Base-by-base conservation (phyloP, 2,329 filamentous ascomycete genomes). In the Scedosporium apiospermum region DNA sequence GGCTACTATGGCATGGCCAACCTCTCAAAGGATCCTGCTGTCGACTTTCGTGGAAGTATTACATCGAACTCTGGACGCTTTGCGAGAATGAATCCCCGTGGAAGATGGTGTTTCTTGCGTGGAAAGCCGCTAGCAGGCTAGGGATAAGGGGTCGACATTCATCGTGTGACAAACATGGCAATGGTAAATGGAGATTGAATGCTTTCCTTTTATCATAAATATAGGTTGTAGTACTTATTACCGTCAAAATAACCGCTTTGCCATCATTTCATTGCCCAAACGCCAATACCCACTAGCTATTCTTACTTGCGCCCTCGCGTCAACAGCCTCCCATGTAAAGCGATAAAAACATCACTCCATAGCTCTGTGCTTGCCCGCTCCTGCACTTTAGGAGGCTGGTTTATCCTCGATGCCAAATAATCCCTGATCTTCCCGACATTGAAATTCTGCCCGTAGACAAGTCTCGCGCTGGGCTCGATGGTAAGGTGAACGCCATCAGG, bases 361-460 rank as follows among this genome's bases (percentile, higher is more conserved):
- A 71, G 72, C 64, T 75, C 71, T 4, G 64, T 64, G n/a, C 67
- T 3, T 38, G 34, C 68, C 7, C 65, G 69, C 5, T 71, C 70
- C 64, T 77, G 75, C 55, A 71, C 67, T 67, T 72, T 67, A 63
- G 71, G 61, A 67, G n/a, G 69, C 67, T 57, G 78, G 73, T 69
- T 88, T 75, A 71, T 81, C 79, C 70, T 71, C 42, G 81, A 80
- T 12, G 77, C 72, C 65, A 95, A 70, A 67, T 89, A 92, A 62
- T 91, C 88, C n/a, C 76, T 78, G 78, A 95, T 87, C 73, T 90
- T 92, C 59, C 79, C 82, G 66, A 86, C 84, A 66, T 91, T 90
- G 72, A 93, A 92, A 64, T 83, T 80, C 74, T 93, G 89, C 0
- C 90, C 90, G 71, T 95, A 95, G 2, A 91, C 77, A 1, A 93